These are phyloP conservation scores for Boletus insuetus DNA, from an alignment of 768 basidiomycete species.

Conservation along the genomic window DNA sequence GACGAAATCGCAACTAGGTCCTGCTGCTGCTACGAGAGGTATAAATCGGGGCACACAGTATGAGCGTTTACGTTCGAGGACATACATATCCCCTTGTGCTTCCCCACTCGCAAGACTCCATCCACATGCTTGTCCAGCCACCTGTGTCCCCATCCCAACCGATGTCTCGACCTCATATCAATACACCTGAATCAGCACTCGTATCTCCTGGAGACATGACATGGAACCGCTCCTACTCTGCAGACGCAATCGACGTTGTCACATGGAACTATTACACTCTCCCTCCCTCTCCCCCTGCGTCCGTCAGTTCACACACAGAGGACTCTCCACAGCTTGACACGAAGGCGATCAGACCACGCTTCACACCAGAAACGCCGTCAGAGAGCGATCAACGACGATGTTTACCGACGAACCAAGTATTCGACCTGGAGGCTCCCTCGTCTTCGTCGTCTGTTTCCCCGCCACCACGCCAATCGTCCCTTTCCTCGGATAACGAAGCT, in stretches of 20 bases:
- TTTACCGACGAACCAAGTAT: slow-evolving; percentile 70
- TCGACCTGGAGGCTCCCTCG: slow-evolving; percentile 47
- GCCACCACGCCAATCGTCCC: slow-evolving; percentile 31
- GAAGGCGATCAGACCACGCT: slow-evolving; percentile 51
- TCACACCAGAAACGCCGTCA: slow-evolving; percentile 41
- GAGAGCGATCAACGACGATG: slow-evolving; percentile 52
- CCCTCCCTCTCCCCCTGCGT: slow-evolving; percentile 48
- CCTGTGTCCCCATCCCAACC: slow-evolving; percentile 29
- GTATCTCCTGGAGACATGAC: slow-evolving; percentile 44
- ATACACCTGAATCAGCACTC: slow-evolving; percentile 55
- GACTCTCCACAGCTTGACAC: slow-evolving; percentile 46
- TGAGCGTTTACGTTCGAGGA: slow-evolving; percentile 18
- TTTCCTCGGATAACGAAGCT: slow-evolving; percentile 32
- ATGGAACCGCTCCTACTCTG: slow-evolving; percentile 48
- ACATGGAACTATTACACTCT: slow-evolving; percentile 48
- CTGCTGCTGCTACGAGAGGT: slow-evolving; percentile 27
- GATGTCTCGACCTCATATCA: slow-evolving; percentile 55
- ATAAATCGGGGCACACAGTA: slow-evolving; percentile 29
- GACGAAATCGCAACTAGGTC: slow-evolving; percentile 23
- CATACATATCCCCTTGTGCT: slow-evolving; percentile 22
- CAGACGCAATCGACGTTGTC: slow-evolving; percentile 36
- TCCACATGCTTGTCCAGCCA: slow-evolving; percentile 11
- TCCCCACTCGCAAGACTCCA: slow-evolving; percentile 9
- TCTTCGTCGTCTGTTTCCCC: slow-evolving; percentile 34
- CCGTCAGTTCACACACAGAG: slow-evolving; percentile 41